These are phyloP conservation scores for Echites panduratus DNA, from an alignment of 257 asterid species.

Conservation along the genomic window DNA sequence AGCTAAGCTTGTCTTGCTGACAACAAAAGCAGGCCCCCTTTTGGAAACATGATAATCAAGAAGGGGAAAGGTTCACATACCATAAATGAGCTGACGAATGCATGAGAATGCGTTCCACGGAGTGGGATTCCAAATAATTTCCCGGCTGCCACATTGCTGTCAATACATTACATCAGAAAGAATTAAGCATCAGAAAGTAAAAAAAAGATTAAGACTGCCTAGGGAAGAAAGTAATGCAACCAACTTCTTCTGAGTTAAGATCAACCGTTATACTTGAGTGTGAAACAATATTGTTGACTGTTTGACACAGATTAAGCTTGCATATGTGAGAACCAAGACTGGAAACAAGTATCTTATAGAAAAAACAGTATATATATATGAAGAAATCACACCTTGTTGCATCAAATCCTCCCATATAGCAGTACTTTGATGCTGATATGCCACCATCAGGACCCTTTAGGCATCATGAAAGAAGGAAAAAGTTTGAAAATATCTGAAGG, in stretches of 20 bases:
- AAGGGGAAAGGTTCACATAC: constrained; percentile 34
- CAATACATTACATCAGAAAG: constrained; percentile 23
- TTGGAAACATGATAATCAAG: neutral
- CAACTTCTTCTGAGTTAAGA: neutral
- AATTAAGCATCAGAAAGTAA: neutral
- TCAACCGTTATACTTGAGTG: neutral
- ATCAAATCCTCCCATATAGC: constrained; percentile 98
- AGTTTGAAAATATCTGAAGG: neutral
- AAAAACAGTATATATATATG: too few relatives aligned
- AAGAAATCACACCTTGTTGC: constrained; percentile 66
- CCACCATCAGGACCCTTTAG: constrained; percentile 99
- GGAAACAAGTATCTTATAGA: constrained; percentile 5
- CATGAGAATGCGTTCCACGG: constrained; percentile 99
- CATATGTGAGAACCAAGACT: neutral
- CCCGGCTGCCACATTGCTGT: constrained; percentile 99
- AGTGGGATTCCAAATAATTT: constrained; percentile 96
- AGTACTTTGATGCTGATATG: constrained; percentile 86
- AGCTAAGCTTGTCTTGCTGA: neutral
- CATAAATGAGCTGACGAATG: constrained; percentile 96
- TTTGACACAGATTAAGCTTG: neutral
- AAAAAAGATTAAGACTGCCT: too few relatives aligned
- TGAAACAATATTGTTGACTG: neutral
- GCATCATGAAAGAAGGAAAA: constrained; percentile 14
- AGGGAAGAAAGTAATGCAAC: neutral
- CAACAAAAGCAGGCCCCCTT: neutral